Percentiles rank a stretch among this genome's conserved stretches.
Evolutionary conservation across 1,284 basidiomycete species (phyloP).

Genomic region (Ganoderma lingzhi): DNA sequence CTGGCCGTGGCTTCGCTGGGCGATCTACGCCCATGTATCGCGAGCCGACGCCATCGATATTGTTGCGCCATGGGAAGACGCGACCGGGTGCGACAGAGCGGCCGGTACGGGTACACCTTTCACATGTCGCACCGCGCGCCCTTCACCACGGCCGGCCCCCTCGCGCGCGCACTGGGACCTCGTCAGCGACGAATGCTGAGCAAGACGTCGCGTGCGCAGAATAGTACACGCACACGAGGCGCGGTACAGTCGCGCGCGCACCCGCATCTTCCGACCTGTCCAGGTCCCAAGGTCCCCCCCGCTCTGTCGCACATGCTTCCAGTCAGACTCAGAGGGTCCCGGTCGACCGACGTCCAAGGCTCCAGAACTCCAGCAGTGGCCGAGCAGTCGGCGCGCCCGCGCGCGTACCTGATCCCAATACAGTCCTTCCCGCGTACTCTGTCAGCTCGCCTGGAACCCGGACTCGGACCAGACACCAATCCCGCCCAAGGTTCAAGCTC

Average conservation of each 20-base stretch:
- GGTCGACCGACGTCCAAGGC: neutral
- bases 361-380: neutral
- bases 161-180: neutral
- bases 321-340: neutral
- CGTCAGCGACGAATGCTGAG: conserved; percentile 2
- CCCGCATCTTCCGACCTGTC: neutral
- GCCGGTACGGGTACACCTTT: neutral
- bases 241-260: neutral
- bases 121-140: neutral
- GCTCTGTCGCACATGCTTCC: neutral
- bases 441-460: neutral
- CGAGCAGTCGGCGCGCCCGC: neutral
- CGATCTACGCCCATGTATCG: neutral
- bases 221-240: neutral
- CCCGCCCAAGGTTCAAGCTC: no score
- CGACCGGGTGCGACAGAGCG: neutral
- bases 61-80: neutral
- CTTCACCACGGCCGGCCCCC: neutral
- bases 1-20: neutral
- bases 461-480: neutral
- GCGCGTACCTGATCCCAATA: conserved; percentile 1
- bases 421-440: neutral
- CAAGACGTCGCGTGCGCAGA: neutral
- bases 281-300: neutral
- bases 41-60: conserved; percentile 5